Base-by-base conservation (phyloP, 2,329 filamentous ascomycete genomes). In the Sclerotinia subarctica region DNA sequence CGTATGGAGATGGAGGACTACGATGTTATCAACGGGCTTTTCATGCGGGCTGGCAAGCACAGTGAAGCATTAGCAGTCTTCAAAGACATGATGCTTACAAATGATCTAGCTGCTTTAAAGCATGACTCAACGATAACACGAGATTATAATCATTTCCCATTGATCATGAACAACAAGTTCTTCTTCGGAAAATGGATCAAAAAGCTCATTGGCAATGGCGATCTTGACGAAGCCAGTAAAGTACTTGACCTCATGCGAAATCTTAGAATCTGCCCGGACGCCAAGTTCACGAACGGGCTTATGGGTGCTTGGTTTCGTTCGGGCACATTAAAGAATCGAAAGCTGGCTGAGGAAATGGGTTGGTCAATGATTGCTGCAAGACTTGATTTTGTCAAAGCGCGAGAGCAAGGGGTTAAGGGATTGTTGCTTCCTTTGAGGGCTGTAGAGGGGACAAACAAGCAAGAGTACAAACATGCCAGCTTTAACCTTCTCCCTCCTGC, bases 131-230 rank as follows among this genome's bases (percentile, higher is more conserved):
- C 57, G 21, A 35, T 42, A 26, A 47, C 58, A n/a, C 49, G 11
- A 32, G 24, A 35, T 59, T 35, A 53, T 49, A 29, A 35, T 8
- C 10, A 35, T 2, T 75, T 90, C 26, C 87, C 87, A 5, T 76
- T 78, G 17, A 77, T 77, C 46, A 83, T 85, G 66, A 80, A 82
- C 57, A 95, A 96, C 78, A 88, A 90, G 71, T 94, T 93, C 78
- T 92, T 97, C 78, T 90, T 93, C 72, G 91, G 90, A 46, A 94
- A 92, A 74, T 97, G 93, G 94, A 84, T 96, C 75, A 94, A 94
- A 78, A 88, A 90, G 62, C 85, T 96, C 11, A 90, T 96, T 67
- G 89, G 89, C 21, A 86, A 88, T 68, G 88, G 88, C 2, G 86
- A 93, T 71, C 79, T 91, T 19, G 85, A 90, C 68, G 90, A 89